These are phyloP conservation scores for Ceratorhiza oryzae-sativae DNA, from an alignment of 1,284 basidiomycete species.

Conservation along the genomic window DNA sequence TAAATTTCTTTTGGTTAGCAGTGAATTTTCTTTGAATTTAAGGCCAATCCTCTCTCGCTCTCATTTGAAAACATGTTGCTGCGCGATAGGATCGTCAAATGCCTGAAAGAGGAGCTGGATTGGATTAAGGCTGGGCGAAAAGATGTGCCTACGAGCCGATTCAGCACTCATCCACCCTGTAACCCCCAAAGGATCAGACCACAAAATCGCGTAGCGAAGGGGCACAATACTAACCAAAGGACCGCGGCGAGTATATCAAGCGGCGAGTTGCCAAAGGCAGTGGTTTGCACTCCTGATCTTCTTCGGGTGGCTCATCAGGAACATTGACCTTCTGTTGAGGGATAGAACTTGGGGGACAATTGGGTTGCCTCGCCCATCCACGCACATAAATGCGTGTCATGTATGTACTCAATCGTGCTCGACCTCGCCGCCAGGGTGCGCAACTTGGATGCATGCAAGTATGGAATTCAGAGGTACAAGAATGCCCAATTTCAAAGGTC, in stretches of 20 bases:
- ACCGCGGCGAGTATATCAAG: slow-evolving; percentile 1
- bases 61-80: neutral
- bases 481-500: neutral
- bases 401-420: neutral
- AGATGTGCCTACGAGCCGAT: neutral
- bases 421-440: neutral
- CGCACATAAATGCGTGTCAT: neutral
- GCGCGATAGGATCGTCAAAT: neutral
- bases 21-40: neutral
- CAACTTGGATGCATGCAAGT: neutral
- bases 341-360: neutral
- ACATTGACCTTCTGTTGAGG: neutral
- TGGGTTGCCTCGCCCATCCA: neutral
- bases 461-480: neutral
- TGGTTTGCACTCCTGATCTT: neutral
- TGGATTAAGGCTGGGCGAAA: neutral
- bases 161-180: slow-evolving; percentile 11
- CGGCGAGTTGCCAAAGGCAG: slow-evolving; percentile 2
- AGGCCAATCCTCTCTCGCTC: neutral
- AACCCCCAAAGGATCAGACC: neutral
- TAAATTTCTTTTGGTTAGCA: neutral
- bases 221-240: neutral
- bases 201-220: too few species aligned
- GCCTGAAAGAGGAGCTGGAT: neutral
- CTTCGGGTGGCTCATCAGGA: neutral